Conservation (phyloP, 2,329 filamentous ascomycete species). For the Exutisphaerella laricina region DNA sequence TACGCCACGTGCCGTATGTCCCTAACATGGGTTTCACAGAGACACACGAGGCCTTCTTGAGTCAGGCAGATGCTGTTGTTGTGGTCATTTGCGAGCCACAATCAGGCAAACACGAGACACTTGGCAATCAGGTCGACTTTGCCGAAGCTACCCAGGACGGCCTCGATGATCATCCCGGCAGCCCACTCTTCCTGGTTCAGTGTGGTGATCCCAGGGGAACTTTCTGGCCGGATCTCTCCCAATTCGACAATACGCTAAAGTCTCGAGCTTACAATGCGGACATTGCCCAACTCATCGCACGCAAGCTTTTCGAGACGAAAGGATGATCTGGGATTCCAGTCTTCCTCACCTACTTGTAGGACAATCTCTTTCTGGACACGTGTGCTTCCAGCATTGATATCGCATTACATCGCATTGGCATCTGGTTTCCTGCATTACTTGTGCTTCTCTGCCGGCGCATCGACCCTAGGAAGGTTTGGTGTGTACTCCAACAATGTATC, state of each 20-base stretch:
- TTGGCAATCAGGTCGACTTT: constrained; percentile 23
- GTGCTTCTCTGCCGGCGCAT: too few relatives aligned
- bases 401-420: too few relatives aligned
- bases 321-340: too few relatives aligned
- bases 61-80: constrained; percentile 54
- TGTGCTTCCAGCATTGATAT: too few relatives aligned
- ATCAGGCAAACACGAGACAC: constrained; percentile 27
- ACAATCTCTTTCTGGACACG: too few relatives aligned
- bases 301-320: constrained; percentile 16
- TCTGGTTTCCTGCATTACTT: too few relatives aligned
- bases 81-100: constrained; percentile 52
- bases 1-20: constrained; percentile 69
- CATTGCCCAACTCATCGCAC: constrained; percentile 18
- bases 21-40: constrained; percentile 58
- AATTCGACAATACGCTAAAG: constrained; percentile 17
- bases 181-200: constrained; percentile 17
- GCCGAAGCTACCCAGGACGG: constrained; percentile 16
- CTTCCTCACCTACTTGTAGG: too few relatives aligned
- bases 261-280: constrained; percentile 14
- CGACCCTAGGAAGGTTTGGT: too few relatives aligned
- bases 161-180: constrained; percentile 7
- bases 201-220: constrained; percentile 17
- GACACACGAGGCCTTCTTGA: constrained; percentile 58
- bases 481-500: too few relatives aligned
- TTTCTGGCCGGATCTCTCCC: constrained; percentile 17